Evolutionary conservation across 2,329 filamentous ascomycete genomes (phyloP).

Genomic region (Phaeosphaeria sp.): DNA sequence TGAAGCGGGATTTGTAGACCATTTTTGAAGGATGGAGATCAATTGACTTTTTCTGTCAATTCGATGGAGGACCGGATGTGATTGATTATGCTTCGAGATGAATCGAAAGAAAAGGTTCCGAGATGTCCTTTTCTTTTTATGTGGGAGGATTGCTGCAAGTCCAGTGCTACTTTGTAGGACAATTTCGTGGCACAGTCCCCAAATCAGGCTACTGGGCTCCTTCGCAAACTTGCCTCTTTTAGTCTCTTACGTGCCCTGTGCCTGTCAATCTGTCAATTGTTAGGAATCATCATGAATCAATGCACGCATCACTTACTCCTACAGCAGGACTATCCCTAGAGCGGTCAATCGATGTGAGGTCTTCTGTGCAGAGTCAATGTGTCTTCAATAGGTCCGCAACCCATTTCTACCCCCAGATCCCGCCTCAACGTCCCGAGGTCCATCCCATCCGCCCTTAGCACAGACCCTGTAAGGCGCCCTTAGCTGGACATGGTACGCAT

Average conservation of each 20-base stretch:
- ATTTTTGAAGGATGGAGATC: constrained; percentile 40
- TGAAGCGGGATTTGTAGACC: constrained; percentile 61
- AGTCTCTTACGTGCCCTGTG: neutral
- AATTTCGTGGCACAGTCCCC: no score
- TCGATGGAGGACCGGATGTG: neutral
- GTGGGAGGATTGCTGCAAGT: no score
- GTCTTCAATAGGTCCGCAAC: neutral
- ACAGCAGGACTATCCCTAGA: no score
- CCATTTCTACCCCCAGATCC: neutral
- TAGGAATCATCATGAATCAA: neutral
- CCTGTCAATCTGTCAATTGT: neutral
- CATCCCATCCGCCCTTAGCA: neutral
- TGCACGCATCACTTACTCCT: neutral
- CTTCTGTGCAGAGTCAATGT: no score
- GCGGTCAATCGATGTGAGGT: no score
- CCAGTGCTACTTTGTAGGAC: no score
- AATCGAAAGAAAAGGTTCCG: no score
- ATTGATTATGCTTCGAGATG: no score
- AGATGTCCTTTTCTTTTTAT: no score
- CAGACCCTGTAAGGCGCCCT: neutral
- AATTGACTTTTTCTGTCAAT: neutral
- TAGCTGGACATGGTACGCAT: no score
- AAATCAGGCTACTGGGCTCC: no score
- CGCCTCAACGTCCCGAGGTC: neutral
- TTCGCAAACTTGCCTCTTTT: neutral